Conservation (phyloP, 305 asterid genomes). For the Euphrasia arctica region DNA sequence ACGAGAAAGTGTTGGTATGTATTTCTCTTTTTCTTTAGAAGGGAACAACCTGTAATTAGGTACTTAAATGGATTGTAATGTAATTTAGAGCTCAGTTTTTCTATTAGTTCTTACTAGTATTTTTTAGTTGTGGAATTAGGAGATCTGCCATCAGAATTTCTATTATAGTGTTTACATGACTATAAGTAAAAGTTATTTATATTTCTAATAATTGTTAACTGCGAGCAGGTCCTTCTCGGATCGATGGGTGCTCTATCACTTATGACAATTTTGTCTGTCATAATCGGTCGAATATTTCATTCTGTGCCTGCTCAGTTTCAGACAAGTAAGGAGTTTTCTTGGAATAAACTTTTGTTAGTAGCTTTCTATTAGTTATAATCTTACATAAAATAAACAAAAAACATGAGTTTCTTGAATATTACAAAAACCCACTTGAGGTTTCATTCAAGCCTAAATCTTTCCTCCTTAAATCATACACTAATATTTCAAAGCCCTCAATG, state of each 20-base stretch:
- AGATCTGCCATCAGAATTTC: not conserved
- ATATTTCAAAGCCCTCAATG: not conserved
- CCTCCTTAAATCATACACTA: not conserved
- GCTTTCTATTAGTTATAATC: not conserved
- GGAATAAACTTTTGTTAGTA: constrained; percentile 9
- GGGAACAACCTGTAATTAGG: not conserved
- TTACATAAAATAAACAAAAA: not conserved
- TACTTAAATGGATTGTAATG: not conserved
- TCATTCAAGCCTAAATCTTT: not conserved
- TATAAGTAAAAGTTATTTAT: not conserved
- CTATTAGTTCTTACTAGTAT: not conserved
- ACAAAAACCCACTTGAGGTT: not conserved
- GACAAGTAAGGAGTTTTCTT: constrained; percentile 65
- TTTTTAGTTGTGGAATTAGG: not conserved
- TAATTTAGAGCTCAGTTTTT: not conserved
- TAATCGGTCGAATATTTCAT: constrained; percentile 84
- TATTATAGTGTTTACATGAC: not conserved
- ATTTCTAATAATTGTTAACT: constrained; percentile 9
- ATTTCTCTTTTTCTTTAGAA: constrained; percentile 24
- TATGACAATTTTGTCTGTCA: constrained; percentile 84
- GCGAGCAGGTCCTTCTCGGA: constrained; percentile 84
- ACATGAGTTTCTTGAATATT: not conserved
- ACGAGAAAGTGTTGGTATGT: constrained; percentile 73
- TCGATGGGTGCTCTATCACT: constrained; percentile 96
- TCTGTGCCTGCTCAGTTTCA: constrained; percentile 96